Evolutionary conservation across 495 filamentous ascomycete genomes (phyloP).

Genomic region (Tuber indicum): DNA sequence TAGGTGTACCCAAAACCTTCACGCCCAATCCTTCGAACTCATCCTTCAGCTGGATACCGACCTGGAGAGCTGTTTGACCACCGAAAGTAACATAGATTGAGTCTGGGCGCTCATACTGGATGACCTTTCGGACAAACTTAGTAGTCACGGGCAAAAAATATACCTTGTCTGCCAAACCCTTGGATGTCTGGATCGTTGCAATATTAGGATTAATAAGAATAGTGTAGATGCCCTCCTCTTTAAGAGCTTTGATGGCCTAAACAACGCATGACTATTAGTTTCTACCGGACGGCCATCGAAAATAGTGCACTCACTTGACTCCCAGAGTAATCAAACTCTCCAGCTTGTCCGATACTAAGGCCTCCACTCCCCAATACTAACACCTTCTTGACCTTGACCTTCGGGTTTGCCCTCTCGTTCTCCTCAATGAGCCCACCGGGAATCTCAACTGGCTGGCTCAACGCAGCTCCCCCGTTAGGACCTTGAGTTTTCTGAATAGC

Average conservation of each 20-base stretch:
- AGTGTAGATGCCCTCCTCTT: constrained; percentile 89
- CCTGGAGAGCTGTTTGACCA: constrained; percentile 88
- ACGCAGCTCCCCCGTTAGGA: constrained; percentile 42
- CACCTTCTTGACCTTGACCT: constrained; percentile 83
- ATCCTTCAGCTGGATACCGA: constrained; percentile 93
- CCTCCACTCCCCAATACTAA: constrained; percentile 89
- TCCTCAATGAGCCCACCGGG: constrained; percentile 75
- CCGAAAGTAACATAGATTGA: constrained; percentile 95
- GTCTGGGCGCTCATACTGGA: constrained; percentile 83
- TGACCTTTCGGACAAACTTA: constrained; percentile 95
- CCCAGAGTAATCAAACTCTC: constrained; percentile 98
- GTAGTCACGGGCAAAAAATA: constrained; percentile 97
- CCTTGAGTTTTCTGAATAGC: constrained; percentile 60
- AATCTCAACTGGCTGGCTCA: constrained; percentile 67
- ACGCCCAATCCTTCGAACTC: constrained; percentile 89
- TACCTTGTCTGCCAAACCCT: constrained; percentile 93
- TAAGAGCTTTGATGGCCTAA: constrained; percentile 82
- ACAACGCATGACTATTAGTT: constrained; percentile 36
- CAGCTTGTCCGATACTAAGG: constrained; percentile 91
- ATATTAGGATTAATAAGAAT: constrained; percentile 98
- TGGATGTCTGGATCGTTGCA: constrained; percentile 95
- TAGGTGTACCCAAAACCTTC: constrained; percentile 89
- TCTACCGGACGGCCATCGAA: not conserved
- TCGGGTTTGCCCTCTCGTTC: constrained; percentile 66
- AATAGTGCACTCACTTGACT: constrained; percentile 49